Evolutionary conservation across 106 monocot genomes (phyloP), one percentile per base, ranked within the genome.

Genomic region (Ottelia alismoides): DNA sequence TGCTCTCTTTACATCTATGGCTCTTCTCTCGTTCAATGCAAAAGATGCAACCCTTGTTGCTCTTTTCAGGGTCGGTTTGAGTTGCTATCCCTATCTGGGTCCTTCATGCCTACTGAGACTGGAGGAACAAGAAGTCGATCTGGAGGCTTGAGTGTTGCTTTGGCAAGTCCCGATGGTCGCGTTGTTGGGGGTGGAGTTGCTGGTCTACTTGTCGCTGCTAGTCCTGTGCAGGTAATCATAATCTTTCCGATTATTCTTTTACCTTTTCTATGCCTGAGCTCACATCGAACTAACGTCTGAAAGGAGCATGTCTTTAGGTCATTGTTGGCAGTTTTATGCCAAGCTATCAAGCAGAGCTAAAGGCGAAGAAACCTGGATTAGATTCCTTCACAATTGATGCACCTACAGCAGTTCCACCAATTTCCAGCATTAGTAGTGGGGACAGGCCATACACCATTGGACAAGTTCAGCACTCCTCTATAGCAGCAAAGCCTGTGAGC

Each of bases 121-220:
- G 76, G 76, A 25, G 76, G 80, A 24, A 45, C 61, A 3, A 63
- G 89, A 24, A 80, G 80, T 52, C 76, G 89, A 74, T 72, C 80
- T 0, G 89, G 89, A 51, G 83, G 89, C 30, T 60, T 90, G 40
- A 90, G 83, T 55, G 71, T 83, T 20, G 77, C 83, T 24, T 71
- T 90, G 65, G 89, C 89, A 25, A 80, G 83, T 0, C 79, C 89
- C 17, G 89, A 90, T 66, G 88, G 88, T 18, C 79, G 83, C 51
- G 79, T 89, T 24, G 71, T 89, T 50, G 88, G 83, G 47, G 88
- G 88, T 20, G 88, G 76, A 16, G 76, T 89, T 58, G 74, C 88
- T 51, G 88, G 88, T 20, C 57, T 72, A 49, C 56, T 89, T 35
- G 66, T 79, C 62, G 88, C 88, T 45, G 88, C 88, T 19, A 80